Conservation (phyloP, 2,329 filamentous ascomycete genomes). For the Aspergillus sp. region DNA sequence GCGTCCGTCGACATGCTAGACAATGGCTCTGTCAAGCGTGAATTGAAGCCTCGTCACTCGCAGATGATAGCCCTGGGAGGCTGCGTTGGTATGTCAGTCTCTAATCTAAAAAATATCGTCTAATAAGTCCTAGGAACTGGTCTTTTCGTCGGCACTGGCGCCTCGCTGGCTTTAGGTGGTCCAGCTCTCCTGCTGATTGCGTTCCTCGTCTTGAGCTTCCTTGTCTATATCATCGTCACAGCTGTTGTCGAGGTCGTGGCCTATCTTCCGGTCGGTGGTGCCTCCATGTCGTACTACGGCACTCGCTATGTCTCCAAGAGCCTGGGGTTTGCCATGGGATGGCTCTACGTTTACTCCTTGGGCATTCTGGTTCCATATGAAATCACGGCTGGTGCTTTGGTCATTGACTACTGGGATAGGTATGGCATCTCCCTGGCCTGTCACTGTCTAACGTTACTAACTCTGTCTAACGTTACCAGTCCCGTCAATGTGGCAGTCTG, state of each 20-base stretch:
- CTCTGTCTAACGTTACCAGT: slow-evolving; percentile 9
- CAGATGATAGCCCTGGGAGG: slow-evolving; percentile 12
- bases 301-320: slow-evolving; percentile 45
- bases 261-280: slow-evolving; percentile 44
- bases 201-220: slow-evolving; percentile 49
- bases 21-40: neutral
- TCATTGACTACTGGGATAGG: slow-evolving; percentile 62
- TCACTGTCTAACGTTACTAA: neutral
- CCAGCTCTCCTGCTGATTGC: slow-evolving; percentile 54
- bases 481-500: slow-evolving; percentile 46
- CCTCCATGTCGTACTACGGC: slow-evolving; percentile 44
- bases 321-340: slow-evolving; percentile 47
- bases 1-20: neutral
- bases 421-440: neutral
- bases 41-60: slow-evolving; percentile 8
- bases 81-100: slow-evolving; percentile 38
- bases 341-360: slow-evolving; percentile 55
- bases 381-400: slow-evolving; percentile 63
- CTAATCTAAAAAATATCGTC: slow-evolving; percentile 40
- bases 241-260: slow-evolving; percentile 42
- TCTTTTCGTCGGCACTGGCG: slow-evolving; percentile 55
- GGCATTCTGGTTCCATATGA: slow-evolving; percentile 55
- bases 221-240: slow-evolving; percentile 50
- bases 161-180: slow-evolving; percentile 53
- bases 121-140: slow-evolving; percentile 54